Base-by-base conservation (phyloP, 805 yeast species). In the Pichia exigua region DNA sequence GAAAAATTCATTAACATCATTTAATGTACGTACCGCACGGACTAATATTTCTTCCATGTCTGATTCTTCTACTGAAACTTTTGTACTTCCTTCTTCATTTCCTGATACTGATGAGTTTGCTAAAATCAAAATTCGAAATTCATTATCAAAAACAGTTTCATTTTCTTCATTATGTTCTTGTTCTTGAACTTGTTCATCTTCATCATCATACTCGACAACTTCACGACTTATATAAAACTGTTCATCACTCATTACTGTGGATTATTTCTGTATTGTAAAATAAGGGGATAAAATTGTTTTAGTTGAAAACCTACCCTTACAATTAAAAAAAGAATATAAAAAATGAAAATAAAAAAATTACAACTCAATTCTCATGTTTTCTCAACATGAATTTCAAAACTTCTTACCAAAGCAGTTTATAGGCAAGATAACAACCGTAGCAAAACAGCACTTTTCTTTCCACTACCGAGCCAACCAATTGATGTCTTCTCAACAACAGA, bases 1-100 rank as follows among this genome's bases (percentile, higher is more conserved):
- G 56, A 79, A 79, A 55, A 79, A 78, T 32, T 59, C 64, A 59
- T 79, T 78, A 59, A 78, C 73, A 43, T 71, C 74, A 56, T 72
- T 74, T 42, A 79, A 68, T 66, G 53, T 71, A 73, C 57, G 78
- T 62, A 51, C 54, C 12, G 48, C 51, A 30, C 54, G 51, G 21
- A 51, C 39, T 48, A 73, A 60, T 43, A 78, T 63, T 57, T 79
- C 83, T 50, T 75, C 76, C 73, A 77, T 66, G 30, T 75, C 78
- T 3, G 61, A 51, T 41, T 61, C 61, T 24, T 65, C 62, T 27
- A 64, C 58, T 24, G 47, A 48, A 66, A 68, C 20, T 68, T 59
- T 60, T 72, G 73, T 41, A 22, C 45, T 28, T 38, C 41, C 48
- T 45, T 42, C 47, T 8, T 41, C 42, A 26, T 30, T 32, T 18